Evolutionary conservation across 1,284 basidiomycete genomes (phyloP), one percentile per base, ranked within the genome.

Genomic region (Schizophyllum amplum): DNA sequence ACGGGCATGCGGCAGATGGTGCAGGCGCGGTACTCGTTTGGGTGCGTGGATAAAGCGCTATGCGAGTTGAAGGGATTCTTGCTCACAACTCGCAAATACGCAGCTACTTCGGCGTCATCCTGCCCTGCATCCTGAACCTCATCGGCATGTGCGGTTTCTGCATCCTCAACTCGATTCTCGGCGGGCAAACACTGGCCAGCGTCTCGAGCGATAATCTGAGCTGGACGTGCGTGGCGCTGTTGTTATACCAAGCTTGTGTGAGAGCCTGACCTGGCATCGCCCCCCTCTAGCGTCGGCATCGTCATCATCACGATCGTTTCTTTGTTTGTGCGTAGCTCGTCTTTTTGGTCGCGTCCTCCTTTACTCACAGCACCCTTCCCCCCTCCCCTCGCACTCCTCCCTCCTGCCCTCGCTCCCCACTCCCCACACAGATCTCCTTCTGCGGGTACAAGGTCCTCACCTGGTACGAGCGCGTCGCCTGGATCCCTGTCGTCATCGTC

Each of bases 1-100:
- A 75, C 89, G 0, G 93, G 92, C 7, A 80, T 94, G 73, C 80
- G 92, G n/a, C 92, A 94, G 64, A 92, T 94, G 88, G 83, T 91
- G 21, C 81, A 85, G 59, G 84, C 92, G 5, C 75, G 88, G 23
- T 90, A 86, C 69, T 85, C 82, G 42, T 91, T 92, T 66, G 91
- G 90, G 82, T 87, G 49, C 46, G 80, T 68, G 20, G 4, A 21
- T 50, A 4, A 20, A 5, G 11, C 11, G 42, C 25, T 25, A 54
- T 49, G 47, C 46, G 21, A 50, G 24, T 17, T n/a, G n/a, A n/a
- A n/a, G n/a, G n/a, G n/a, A n/a, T 21, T 5, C 47, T 50, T n/a
- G 6, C 55, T 53, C 52, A 20, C 15, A 42, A 25, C 53, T 17
- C 48, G 42, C 4, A 33, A 21, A 21, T 17, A 47, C 55, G 20